Percentiles rank a stretch among this genome's conserved stretches.
Conservation (phyloP, 805 yeast species). For the Lipomyces kockii region DNA sequence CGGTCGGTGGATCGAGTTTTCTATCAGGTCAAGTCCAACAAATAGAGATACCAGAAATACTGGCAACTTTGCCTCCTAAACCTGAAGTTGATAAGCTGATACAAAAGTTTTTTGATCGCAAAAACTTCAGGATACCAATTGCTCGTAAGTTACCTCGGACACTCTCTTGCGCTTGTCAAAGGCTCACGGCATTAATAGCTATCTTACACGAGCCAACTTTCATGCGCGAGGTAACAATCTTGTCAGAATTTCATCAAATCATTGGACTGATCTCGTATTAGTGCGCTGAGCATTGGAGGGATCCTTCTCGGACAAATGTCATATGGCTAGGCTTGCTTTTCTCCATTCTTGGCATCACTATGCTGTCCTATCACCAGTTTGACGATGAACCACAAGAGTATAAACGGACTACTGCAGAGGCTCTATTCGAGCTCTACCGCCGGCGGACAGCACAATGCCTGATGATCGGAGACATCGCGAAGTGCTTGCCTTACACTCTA, state of each 20-base stretch:
- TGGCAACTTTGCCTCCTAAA: background rate
- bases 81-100: background rate
- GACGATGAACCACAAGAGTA: background rate
- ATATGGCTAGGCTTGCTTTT: background rate
- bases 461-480: background rate
- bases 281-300: background rate
- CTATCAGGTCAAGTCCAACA: background rate
- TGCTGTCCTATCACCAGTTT: background rate
- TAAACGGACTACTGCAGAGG: background rate
- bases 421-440: background rate
- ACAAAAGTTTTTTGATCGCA: background rate
- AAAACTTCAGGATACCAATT: background rate
- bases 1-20: background rate
- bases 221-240: background rate
- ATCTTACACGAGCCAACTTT: background rate
- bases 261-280: background rate
- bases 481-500: background rate
- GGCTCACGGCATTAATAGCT: background rate
- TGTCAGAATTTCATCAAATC: background rate
- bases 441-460: background rate
- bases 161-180: background rate
- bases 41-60: background rate
- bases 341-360: background rate
- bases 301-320: background rate
- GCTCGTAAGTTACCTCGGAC: background rate